These are phyloP conservation scores for Pseudoneurospora amorphoporcata DNA, from an alignment of 495 filamentous ascomycete species.

Conservation along the genomic window DNA sequence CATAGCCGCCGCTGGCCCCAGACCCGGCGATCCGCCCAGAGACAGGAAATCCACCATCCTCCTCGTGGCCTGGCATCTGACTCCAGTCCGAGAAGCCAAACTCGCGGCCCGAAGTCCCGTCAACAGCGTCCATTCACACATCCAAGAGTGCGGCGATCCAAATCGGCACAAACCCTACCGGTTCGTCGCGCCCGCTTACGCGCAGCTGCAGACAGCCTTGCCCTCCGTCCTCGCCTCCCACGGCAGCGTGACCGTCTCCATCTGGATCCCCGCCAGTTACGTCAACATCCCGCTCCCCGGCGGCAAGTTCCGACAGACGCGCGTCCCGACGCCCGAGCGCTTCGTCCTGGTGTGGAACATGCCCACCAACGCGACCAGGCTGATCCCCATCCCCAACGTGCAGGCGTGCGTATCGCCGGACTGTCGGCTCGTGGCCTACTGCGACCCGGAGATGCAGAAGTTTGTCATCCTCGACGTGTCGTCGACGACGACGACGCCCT, in stretches of 20 bases:
- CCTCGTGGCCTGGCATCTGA: conserved; percentile 20
- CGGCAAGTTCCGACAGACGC: conserved; percentile 5
- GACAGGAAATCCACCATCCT: conserved; percentile 5
- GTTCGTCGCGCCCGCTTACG: conserved; percentile 12
- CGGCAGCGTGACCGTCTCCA: conserved; percentile 12
- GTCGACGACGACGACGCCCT: not conserved
- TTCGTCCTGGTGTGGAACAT: conserved; percentile 21
- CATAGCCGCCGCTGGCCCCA: conserved; percentile 17
- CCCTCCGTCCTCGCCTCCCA: conserved; percentile 16
- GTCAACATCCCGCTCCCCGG: conserved; percentile 11
- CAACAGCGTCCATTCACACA: conserved; percentile 3
- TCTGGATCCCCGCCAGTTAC: conserved; percentile 23
- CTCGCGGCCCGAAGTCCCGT: conserved; percentile 8
- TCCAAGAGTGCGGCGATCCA: conserved; percentile 3
- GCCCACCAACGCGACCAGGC: conserved; percentile 10
- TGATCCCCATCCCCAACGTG: conserved; percentile 20
- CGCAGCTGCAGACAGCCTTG: conserved; percentile 13
- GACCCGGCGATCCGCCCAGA: conserved; percentile 14
- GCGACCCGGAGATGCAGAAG: conserved; percentile 3
- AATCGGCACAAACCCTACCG: conserved; percentile 17
- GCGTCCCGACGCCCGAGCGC: conserved; percentile 8
- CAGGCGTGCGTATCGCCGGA: conserved; percentile 20
- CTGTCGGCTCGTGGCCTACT: conserved; percentile 19
- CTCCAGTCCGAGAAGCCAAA: conserved; percentile 12
- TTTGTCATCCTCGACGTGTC: conserved; percentile 17